These are phyloP conservation scores for Prunus mume DNA, from an alignment of 306 rosid species.

Conservation along the genomic window DNA sequence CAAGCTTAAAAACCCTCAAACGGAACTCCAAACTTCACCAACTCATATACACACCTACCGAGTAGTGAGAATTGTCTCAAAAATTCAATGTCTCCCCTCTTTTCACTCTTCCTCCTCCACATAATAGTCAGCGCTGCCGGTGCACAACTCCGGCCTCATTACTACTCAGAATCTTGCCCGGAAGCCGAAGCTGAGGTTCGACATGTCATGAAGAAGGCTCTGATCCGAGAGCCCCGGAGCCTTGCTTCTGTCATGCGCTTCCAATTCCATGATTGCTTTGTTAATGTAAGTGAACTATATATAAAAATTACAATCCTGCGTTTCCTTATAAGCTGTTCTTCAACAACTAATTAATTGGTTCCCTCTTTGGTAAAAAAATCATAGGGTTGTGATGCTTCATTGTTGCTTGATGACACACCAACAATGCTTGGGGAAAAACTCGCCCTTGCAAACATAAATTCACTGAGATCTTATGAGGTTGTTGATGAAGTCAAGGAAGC, in stretches of 20 bases:
- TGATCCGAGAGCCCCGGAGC: constrained; percentile 64
- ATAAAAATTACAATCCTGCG: neutral
- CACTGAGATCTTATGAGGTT: constrained; percentile 77
- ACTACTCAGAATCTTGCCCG: constrained; percentile 62
- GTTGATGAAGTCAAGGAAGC: constrained; percentile 70
- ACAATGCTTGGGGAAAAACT: constrained; percentile 79
- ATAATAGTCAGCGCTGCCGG: constrained; percentile 22
- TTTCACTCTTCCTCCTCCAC: constrained; percentile 30
- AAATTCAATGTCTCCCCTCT: constrained; percentile 21
- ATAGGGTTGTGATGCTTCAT: constrained; percentile 88
- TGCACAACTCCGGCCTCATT: constrained; percentile 47
- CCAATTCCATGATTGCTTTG: constrained; percentile 94
- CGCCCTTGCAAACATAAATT: constrained; percentile 75
- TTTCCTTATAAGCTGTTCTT: neutral
- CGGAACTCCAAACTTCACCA: neutral
- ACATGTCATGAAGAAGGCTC: constrained; percentile 57
- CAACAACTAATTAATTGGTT: neutral
- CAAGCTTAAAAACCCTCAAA: neutral
- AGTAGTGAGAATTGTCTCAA: neutral
- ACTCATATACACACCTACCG: neutral
- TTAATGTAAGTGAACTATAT: constrained; percentile 38
- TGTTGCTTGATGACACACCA: constrained; percentile 87
- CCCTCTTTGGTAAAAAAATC: neutral
- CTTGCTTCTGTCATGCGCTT: constrained; percentile 90
- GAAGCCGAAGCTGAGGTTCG: constrained; percentile 57